Evolutionary conservation across 495 filamentous ascomycete species (phyloP), one percentile per base, ranked within the genome.

Genomic region (Aspergillus nidulans): DNA sequence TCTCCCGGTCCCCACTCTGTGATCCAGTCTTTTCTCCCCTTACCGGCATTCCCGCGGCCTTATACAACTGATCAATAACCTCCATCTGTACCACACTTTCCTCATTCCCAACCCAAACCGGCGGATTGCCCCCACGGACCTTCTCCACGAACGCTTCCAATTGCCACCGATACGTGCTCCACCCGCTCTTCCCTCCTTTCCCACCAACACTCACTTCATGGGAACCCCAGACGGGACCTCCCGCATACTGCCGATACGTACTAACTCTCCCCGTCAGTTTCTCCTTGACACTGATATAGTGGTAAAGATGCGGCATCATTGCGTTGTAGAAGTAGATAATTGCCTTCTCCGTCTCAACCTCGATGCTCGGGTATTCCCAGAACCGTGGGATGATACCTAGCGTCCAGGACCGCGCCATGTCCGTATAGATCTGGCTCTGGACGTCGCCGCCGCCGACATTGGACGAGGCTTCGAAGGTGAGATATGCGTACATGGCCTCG

Each of bases 141-240:
- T 59, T 65, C 57, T 81, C 75, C 21, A 82, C 75, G 60, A 85
- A 85, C 49, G 72, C 66, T 61, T 85, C 80, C 16, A 85, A 67
- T 65, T 79, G 72, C 45, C 75, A 68, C 16, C 78, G 71, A 56
- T 81, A 81, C 18, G 77, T 73, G 18, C 66, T 64, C 81, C 80
- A 84, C 51, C 76, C 60, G 42, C 77, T 75, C 75, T 53, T 69
- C 13, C 67, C 64, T n/a, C 54, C 46, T 53, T 66, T 49, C 36
- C 66, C 39, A 6, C n/a, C 59, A 6, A 19, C 45, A 5, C 43
- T 53, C 2, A 18, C 49, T 7, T 68, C 47, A n/a, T 68, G 9
- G 4, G 4, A 63, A 4, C 49, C 55, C 55, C 55, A 57, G n/a
- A 52, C 3, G 60, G 63, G 42, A 28, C 60, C 49, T n/a, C n/a